Percentiles rank a stretch among this genome's conserved stretches.
Conservation (phyloP, 2,329 filamentous ascomycete genomes). For the Amylocarpus encephaloides region DNA sequence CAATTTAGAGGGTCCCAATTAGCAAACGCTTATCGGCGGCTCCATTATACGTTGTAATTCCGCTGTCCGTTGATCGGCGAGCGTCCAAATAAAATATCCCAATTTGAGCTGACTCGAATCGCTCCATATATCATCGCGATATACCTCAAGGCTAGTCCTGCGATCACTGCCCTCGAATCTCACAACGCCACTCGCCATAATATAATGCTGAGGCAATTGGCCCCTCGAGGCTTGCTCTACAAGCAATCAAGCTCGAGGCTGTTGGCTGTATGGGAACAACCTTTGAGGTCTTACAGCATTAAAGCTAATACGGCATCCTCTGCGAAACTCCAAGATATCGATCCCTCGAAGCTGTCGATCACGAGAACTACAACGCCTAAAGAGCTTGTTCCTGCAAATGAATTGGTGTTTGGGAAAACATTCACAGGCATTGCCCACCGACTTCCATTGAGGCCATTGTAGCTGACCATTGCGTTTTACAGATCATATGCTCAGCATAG, state of each 20-base stretch:
- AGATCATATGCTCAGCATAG: constrained; percentile 96
- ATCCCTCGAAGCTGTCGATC: constrained; percentile 69
- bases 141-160: no score
- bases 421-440: constrained; percentile 66
- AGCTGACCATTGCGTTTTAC: constrained; percentile 11
- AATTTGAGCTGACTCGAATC: not conserved
- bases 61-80: constrained; percentile 9
- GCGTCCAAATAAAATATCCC: constrained; percentile 5
- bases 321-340: constrained; percentile 57
- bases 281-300: constrained; percentile 45
- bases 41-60: not conserved
- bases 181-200: constrained; percentile 24
- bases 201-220: constrained; percentile 44
- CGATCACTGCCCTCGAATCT: not conserved
- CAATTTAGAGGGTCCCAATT: not conserved
- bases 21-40: not conserved
- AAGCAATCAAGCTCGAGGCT: constrained; percentile 30
- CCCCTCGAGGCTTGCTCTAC: constrained; percentile 37
- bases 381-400: constrained; percentile 63
- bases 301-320: constrained; percentile 30
- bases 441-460: not conserved
- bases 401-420: constrained; percentile 81
- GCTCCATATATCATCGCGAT: no score
- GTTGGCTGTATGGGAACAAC: constrained; percentile 30
- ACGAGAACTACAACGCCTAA: constrained; percentile 72